Conservation (phyloP, 345 rosid genomes). For the Cochlearia excelsa region DNA sequence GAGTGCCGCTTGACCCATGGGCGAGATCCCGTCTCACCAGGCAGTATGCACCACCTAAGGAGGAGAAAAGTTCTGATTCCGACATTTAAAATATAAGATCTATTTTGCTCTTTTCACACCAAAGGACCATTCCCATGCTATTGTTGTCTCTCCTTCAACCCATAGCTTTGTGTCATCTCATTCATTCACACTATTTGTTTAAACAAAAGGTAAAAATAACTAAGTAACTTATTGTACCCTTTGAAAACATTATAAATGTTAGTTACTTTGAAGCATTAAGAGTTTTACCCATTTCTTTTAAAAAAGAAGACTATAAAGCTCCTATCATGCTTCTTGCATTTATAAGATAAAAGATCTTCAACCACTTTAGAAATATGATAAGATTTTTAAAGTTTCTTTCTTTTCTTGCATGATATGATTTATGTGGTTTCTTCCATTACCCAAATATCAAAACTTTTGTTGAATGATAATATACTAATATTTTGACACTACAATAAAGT, state of each 20-base stretch:
- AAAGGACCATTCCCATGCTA: too few species aligned
- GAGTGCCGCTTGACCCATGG: slow-evolving; percentile 79
- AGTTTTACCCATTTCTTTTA: background rate
- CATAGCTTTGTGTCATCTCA: too few species aligned
- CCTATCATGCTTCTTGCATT: background rate
- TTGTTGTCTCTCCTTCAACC: background rate
- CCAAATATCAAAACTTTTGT: background rate
- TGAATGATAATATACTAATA: slow-evolving; percentile 9
- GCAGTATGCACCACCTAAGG: slow-evolving; percentile 81
- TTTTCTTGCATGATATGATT: slow-evolving; percentile 13
- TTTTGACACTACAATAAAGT: slow-evolving; percentile 22
- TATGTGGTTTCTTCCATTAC: slow-evolving; percentile 8
- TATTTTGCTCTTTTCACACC: background rate
- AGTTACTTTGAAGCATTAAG: background rate
- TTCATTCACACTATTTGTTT: slow-evolving; percentile 4
- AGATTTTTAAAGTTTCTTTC: slow-evolving; percentile 1
- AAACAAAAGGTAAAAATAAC: background rate
- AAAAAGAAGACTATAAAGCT: background rate
- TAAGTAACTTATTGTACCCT: background rate
- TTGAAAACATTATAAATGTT: background rate
- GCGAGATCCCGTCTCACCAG: slow-evolving; percentile 61
- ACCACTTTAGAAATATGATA: slow-evolving; percentile 4
- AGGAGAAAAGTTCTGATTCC: slow-evolving; percentile 57
- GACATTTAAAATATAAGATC: slow-evolving; percentile 36
- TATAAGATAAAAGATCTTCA: slow-evolving; percentile 7